Evolutionary conservation across 139 green algal species (phyloP), one percentile per base, ranked within the genome.

Genomic region (Penium margaritaceum): DNA sequence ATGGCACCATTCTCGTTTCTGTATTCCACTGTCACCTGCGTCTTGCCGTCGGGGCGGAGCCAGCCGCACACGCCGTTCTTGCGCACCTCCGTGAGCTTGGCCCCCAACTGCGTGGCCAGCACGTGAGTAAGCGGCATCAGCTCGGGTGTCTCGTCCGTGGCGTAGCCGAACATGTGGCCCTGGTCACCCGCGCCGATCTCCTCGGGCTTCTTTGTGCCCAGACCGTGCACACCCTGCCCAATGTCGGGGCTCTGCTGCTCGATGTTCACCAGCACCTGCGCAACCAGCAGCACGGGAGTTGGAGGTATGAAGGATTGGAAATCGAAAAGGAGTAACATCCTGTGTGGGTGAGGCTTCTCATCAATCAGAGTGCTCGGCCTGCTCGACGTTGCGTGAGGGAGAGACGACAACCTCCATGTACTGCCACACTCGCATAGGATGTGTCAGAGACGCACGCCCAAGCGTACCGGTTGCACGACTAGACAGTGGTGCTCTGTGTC

Each of bases 81-180:
- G 39, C 81, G 63, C 1, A 85, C 75, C 72, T 88, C 76, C 15
- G 84, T 87, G 27, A 89, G 81, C 46, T 79, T 88, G 80, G 90
- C 87, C 57, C 95, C 95, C 30, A 99, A 74, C 87, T 95, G 76
- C 57, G 94, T 98, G 70, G 95, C 91, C 60, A 99, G 86, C 67
- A 99, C 85, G 84, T 98, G 95, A 17, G 95, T 99, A 14, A 99
- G 87, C 29, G 95, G 95, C 95, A 99, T 99, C 46, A 99, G 88
- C 90, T 98, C 92, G 6, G 75, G 64, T 5, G 93, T 98, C 88
- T 99, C 95, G 72, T 99, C 95, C 17, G 91, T 97, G 74, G 95
- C 95, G 66, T 99, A 99, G 61, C 95, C 95, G 84, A 99, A 99
- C 95, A 99, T 99, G 85, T 96, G 90, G 65, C 95, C 95, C 87